Evolutionary conservation across 768 basidiomycete genomes (phyloP), one percentile per base, ranked within the genome.

Genomic region (Tulasnella sp.): DNA sequence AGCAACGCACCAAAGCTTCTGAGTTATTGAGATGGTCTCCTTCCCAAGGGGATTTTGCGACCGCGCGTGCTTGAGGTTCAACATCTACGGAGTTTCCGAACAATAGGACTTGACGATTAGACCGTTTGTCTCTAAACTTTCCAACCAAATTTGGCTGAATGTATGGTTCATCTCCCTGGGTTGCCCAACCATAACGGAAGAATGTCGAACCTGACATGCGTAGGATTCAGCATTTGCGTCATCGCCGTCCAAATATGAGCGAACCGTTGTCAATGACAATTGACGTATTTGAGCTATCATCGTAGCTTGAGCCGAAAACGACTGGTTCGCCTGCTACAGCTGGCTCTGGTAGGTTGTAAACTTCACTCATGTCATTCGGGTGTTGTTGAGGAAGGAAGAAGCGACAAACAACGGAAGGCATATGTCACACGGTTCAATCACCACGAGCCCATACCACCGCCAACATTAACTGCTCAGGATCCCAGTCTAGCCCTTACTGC

Each of bases 21-120:
- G 90, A 92, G 80, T 94, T 95, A 76, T 94, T 84, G 63, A 98
- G 79, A 26, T 97, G 88, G 77, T 98, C 97, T 8, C 94, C 95
- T 78, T 99, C 97, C 90, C 92, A 98, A 69, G 96, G 89, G 0
- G 87, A 88, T 77, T 87, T 89, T 7, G 88, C 84, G 78, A 92
- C 91, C 1, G 87, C 86, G 76, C 90, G 86, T 72, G 92, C 90
- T 12, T 89, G 90, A 44, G 90, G 90, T 79, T 99, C 97, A 14
- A 88, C 83, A 59, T 97, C 95, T 36, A 93, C 87, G 12, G 88
- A 94, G 37, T 90, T 88, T 0, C 97, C 97, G 72, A 96, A 96
- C 14, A 98, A 83, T 36, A 95, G 78, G n/a, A 95, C 81, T 0
- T 89, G 90, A 74, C 86, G 89, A 79, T 93, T 94, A 16, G 84